Base-by-base conservation (phyloP, 2,329 filamentous ascomycete species). In the Anisogramma anomala region DNA sequence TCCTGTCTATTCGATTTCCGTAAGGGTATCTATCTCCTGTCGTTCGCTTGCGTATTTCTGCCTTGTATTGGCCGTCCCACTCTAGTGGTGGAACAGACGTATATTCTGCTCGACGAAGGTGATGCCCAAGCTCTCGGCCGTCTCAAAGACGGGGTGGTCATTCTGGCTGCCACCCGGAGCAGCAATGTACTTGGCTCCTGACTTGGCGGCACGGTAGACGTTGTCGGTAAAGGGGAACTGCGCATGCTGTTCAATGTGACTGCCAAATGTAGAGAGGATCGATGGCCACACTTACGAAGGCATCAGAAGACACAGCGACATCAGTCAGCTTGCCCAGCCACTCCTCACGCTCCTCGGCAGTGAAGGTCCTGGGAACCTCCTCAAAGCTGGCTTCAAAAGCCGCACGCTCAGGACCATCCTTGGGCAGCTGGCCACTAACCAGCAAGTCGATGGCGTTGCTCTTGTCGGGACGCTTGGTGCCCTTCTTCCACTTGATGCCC, bases 161-260 rank as follows among this genome's bases (percentile, higher is more conserved):
- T 91, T 91, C 63, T 91, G 84, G 62, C 82, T 94, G 43, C 91
- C 91, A 37, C 77, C 83, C 8, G 91, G 91, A 28, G 89, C 89
- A 41, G 91, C 89, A 55, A 96, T 85, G 68, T 94, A 98, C 70
- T 94, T 96, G 58, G 78, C 87, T 36, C 91, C 91, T 17, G 86
- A 94, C 55, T 86, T 76, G 48, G 77, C 79, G 38, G 87, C 84
- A 51, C 91, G 79, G 77, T 93, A 95, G 50, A 98, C 83, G 56
- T 98, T 98, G 71, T 98, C 91, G 56, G 86, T 85, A 67, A 98
- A 98, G 52, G 91, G 91, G 77, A 98, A 98, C 84, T 86, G 45
- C 6, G 32, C 3, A 2, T 8, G 6, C 20, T 49, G 62, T 52
- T 61, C 20, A 8, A 3, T 13, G 13, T 14, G 33, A 51, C 23